A percentile compares a stretch with the other conserved stretches of the same genome.
phyloP scores from a whole-genome alignment of 2,329 filamentous ascomycete genomes.

The Pyrenophora tritici-repentis region DNA sequence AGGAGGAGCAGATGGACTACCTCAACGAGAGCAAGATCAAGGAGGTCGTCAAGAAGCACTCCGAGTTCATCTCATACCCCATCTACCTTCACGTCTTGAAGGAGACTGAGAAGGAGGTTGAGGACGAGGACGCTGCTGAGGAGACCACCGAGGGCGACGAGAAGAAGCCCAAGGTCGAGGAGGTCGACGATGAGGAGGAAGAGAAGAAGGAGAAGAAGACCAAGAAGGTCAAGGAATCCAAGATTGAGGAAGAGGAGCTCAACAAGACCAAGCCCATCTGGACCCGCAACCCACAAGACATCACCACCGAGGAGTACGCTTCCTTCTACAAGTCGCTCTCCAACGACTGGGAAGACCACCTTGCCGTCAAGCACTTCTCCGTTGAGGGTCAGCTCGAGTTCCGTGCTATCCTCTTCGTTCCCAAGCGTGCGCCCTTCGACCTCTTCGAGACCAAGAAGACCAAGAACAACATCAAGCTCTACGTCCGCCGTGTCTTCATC shows the following conservation, averaged over 20 bases:
- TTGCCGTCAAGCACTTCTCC: slow-evolving; percentile 99
- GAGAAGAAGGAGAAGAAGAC: slow-evolving; percentile 93
- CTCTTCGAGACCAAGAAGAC: slow-evolving; percentile 99
- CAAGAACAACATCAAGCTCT: slow-evolving; percentile 99
- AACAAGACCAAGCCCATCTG: slow-evolving; percentile 99
- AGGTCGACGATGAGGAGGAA: slow-evolving; percentile 84
- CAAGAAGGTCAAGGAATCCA: slow-evolving; percentile 99
- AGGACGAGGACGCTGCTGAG: slow-evolving; percentile 81
- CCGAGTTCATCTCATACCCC: slow-evolving; percentile 99
- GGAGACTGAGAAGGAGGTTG: slow-evolving; percentile 98
- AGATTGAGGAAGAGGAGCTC: slow-evolving; percentile 98
- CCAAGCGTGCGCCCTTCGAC: slow-evolving; percentile 99
- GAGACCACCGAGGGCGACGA: slow-evolving; percentile 75
- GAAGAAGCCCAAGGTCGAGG: slow-evolving; percentile 96
- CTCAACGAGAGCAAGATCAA: slow-evolving; percentile 99
- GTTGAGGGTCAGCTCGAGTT: slow-evolving; percentile 99
- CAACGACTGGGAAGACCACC: slow-evolving; percentile 99
- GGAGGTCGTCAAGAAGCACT: slow-evolving; percentile 99
- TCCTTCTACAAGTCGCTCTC: slow-evolving; percentile 99
- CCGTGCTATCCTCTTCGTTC: slow-evolving; percentile 98
- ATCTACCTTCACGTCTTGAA: slow-evolving; percentile 99
- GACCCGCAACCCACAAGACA: slow-evolving; percentile 97
- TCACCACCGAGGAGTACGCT: slow-evolving; percentile 94
- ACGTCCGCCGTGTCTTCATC: slow-evolving; percentile 99
- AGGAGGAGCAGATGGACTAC: slow-evolving; percentile 99